These are phyloP conservation scores for Syzygium aqueum DNA, from an alignment of 345 rosid genomes.

Conservation along the genomic window DNA sequence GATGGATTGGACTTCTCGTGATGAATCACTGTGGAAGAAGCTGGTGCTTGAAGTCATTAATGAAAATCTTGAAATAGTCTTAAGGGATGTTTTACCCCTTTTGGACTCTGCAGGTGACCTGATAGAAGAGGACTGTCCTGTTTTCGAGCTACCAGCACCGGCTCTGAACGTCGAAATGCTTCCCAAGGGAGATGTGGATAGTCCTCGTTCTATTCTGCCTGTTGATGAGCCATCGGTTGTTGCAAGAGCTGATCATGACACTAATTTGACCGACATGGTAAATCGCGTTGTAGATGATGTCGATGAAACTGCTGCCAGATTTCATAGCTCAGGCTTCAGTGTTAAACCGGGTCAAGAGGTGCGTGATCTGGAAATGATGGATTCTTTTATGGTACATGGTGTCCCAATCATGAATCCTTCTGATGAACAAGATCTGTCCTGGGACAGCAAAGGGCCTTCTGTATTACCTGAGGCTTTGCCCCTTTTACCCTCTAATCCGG, in stretches of 20 bases:
- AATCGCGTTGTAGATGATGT: not conserved
- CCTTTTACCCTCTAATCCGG: not conserved
- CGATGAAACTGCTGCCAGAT: not conserved
- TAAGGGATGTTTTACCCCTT: not conserved
- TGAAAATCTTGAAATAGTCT: slow-evolving; percentile 20
- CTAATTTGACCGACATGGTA: not conserved
- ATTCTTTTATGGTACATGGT: not conserved
- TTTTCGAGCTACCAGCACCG: not conserved
- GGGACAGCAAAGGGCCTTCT: not conserved
- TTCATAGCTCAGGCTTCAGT: not conserved
- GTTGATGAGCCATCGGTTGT: not conserved
- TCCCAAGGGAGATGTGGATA: slow-evolving; percentile 11
- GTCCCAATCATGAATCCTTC: not conserved
- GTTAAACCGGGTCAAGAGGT: not conserved
- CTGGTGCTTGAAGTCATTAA: slow-evolving; percentile 37
- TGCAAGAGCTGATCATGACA: not conserved
- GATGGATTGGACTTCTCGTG: slow-evolving; percentile 45
- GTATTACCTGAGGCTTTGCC: not conserved
- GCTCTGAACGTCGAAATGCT: slow-evolving; percentile 10
- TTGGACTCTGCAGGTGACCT: not conserved
- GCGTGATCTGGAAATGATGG: not conserved
- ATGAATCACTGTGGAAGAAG: slow-evolving; percentile 25
- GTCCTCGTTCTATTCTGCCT: not conserved
- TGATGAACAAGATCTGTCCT: not conserved
- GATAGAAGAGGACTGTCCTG: not conserved